Conservation (phyloP, 441 rosid genomes). For the Brassica hybrid region DNA sequence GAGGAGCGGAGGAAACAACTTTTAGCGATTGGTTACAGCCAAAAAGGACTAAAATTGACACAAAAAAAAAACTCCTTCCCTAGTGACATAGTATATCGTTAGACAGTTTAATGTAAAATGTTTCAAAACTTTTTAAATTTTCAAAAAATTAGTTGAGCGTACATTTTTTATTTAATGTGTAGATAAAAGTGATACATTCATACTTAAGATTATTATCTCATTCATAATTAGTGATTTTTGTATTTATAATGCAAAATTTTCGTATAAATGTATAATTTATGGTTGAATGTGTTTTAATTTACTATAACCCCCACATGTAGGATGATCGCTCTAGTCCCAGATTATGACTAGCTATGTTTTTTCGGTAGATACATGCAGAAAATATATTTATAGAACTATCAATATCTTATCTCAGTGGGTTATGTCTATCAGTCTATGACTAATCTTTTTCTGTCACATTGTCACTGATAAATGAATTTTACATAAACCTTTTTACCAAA, state of each 20-base stretch:
- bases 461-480: too few relatives aligned
- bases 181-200: constrained; percentile 7
- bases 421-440: too few relatives aligned
- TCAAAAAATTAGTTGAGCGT: background rate
- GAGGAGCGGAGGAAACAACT: constrained; percentile 5
- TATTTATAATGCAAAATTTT: background rate
- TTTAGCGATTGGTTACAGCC: constrained; percentile 23
- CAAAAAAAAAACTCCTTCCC: background rate
- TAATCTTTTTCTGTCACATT: too few relatives aligned
- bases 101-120: background rate
- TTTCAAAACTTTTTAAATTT: background rate
- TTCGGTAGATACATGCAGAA: too few relatives aligned
- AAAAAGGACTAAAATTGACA: constrained; percentile 21
- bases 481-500: too few relatives aligned
- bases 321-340: background rate
- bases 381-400: too few relatives aligned
- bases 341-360: too few relatives aligned
- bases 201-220: background rate
- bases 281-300: background rate
- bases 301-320: background rate
- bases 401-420: too few relatives aligned
- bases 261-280: background rate
- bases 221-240: background rate
- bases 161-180: background rate
- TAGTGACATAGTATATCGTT: constrained; percentile 5